Base-by-base conservation (phyloP, 257 asterid genomes). In the Solanum etuberosum region DNA sequence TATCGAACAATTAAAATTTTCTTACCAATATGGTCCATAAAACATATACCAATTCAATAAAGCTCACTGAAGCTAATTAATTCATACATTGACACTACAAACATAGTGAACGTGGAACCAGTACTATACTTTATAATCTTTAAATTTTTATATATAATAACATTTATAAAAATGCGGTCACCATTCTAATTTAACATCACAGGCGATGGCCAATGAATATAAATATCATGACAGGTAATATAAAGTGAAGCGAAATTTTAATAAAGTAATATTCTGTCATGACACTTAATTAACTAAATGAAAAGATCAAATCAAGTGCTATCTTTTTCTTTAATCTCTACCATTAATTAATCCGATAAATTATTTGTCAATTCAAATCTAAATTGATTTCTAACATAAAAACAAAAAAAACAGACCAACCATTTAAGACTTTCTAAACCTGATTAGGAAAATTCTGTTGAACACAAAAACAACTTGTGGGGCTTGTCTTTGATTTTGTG, bases 201-300 rank as follows among this genome's bases (percentile, higher is more conserved):
- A 14, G 0, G 0, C 3, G 0, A 67, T 67, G 5, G 8, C 5
- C 38, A 29, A 67, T 0, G 5, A 67, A 67, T 29, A 29, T 29
- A 71, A 16, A 70, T 68, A 9, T 2, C 38, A 29, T 27, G 37
- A 6, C 11, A 29, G 0, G 27, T 43, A 76, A 23, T n/a, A 25
- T 42, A 48, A 81, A 81, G 90, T 76, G 86, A 84, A 72, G 35
- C 10, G 85, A 9, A 48, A 43, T 81, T 54, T 1, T 9, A 59
- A 72, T 84, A 84, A 88, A 88, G 90, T 85, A 25, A 88, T 74
- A 84, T 84, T 74, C 83, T 85, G 73, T 84, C 63, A 63, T 51
- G 83, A 73, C 80, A 23, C 61, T 72, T 84, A 84, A 73, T 57
- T 88, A 83, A 18, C 27, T 80, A 10, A 12, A 20, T 87, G 13